These are phyloP conservation scores for Tilletia indica DNA, from an alignment of 1,284 basidiomycete genomes.

Conservation along the genomic window DNA sequence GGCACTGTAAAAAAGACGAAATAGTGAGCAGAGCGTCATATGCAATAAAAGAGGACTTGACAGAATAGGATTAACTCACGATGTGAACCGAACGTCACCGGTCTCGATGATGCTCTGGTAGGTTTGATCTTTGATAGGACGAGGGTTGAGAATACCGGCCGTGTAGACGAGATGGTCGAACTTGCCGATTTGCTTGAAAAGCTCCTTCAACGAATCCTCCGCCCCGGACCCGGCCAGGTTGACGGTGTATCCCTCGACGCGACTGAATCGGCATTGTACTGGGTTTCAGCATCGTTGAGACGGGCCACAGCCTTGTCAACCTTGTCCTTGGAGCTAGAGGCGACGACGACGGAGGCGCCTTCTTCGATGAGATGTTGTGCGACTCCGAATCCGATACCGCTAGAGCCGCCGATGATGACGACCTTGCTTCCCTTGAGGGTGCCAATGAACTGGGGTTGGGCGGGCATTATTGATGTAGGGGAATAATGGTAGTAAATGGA, in stretches of 20 bases:
- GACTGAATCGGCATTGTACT: conserved; percentile 33
- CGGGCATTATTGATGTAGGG: neutral
- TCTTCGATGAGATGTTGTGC: conserved; percentile 36
- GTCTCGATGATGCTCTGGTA: conserved; percentile 29
- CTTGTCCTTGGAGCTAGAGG: conserved; percentile 22
- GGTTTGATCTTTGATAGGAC: conserved; percentile 21
- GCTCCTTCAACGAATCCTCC: conserved; percentile 22
- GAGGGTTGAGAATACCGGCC: conserved; percentile 27
- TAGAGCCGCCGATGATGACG: conserved; percentile 35
- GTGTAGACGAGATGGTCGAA: conserved; percentile 37
- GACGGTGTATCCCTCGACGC: conserved; percentile 27
- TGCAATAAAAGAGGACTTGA: neutral
- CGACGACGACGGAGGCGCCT: conserved; percentile 31
- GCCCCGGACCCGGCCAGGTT: conserved; percentile 27
- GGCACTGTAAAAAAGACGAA: neutral
- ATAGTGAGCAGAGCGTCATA: neutral
- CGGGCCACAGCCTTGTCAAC: conserved; percentile 25
- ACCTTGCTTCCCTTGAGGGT: conserved; percentile 14
- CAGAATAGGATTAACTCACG: neutral
- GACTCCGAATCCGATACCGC: conserved; percentile 35
- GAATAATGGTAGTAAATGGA: too few relatives aligned
- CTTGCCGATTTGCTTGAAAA: conserved; percentile 30
- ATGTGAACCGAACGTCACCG: conserved; percentile 24
- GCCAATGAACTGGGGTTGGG: neutral
- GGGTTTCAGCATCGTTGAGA: conserved; percentile 26